Conservation (phyloP, 164 flowering plant species). For the Cinnamomum micranthum region DNA sequence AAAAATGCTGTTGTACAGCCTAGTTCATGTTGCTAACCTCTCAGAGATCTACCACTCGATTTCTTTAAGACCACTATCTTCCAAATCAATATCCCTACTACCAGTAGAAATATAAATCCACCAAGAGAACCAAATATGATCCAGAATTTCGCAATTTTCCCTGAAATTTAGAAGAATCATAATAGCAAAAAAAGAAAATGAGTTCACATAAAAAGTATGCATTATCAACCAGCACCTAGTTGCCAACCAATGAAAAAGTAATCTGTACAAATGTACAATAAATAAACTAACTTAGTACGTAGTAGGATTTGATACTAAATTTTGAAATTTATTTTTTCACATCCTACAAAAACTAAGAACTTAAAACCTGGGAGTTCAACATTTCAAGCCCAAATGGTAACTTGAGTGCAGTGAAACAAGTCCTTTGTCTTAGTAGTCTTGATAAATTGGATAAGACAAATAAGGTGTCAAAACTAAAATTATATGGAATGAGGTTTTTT, state of each 20-base stretch:
- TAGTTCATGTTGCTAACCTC: slow-evolving; percentile 4
- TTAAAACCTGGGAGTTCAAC: neutral
- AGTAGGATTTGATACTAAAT: neutral
- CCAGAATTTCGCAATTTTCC: slow-evolving; percentile 4
- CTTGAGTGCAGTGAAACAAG: no score
- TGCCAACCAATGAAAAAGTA: neutral
- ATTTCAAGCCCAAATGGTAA: neutral
- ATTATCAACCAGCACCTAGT: no score
- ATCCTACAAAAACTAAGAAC: neutral
- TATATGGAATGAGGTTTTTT: no score
- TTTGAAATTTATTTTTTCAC: neutral
- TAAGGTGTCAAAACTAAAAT: no score
- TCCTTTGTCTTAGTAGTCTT: neutral
- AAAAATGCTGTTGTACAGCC: neutral
- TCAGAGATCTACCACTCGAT: neutral
- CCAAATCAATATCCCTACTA: slow-evolving; percentile 11
- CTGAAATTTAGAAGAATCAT: slow-evolving; percentile 4
- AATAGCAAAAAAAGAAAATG: neutral
- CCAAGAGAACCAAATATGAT: slow-evolving; percentile 11
- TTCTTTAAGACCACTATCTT: neutral
- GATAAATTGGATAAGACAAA: neutral
- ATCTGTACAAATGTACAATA: neutral
- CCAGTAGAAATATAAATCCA: slow-evolving; percentile 12
- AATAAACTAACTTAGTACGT: neutral
- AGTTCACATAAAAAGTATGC: no score